phyloP scores from a whole-genome alignment of 1,284 basidiomycete species.

The Trichosporon ovoides region DNA sequence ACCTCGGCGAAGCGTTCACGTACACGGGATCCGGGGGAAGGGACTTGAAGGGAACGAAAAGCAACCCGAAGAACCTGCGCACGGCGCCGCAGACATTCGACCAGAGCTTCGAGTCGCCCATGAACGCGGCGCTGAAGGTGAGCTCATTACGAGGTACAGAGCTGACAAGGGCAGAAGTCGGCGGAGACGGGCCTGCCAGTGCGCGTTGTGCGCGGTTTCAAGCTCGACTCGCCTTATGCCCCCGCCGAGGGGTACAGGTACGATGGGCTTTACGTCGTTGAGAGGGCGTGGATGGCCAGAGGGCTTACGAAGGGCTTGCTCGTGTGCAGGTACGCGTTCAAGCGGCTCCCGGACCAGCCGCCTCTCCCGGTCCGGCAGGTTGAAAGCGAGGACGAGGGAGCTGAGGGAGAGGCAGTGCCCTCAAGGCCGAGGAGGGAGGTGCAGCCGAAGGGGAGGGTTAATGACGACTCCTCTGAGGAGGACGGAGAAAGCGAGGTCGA shows the following conservation, averaged over 20 bases:
- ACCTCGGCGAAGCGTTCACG: constrained; percentile 40
- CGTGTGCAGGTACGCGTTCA: constrained; percentile 41
- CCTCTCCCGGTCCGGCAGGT: constrained; percentile 17
- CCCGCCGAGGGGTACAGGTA: constrained; percentile 47
- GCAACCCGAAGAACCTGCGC: constrained; percentile 47
- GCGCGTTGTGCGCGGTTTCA: constrained; percentile 51
- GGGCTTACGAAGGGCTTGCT: constrained; percentile 36
- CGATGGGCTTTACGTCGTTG: constrained; percentile 48
- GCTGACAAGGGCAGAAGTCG: constrained; percentile 16
- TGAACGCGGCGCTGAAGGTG: constrained; percentile 45
- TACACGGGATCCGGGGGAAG: constrained; percentile 40
- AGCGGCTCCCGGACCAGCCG: constrained; percentile 31
- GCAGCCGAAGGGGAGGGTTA: background rate
- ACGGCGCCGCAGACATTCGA: constrained; percentile 49
- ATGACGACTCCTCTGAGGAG: background rate
- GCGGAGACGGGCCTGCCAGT: constrained; percentile 46
- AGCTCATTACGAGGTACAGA: background rate
- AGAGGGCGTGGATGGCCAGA: constrained; percentile 40
- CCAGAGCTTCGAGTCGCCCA: constrained; percentile 43
- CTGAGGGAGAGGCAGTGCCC: background rate
- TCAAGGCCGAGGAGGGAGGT: background rate
- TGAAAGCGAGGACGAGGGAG: constrained; percentile 5
- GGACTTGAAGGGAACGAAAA: constrained; percentile 44
- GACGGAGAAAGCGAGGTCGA: background rate
- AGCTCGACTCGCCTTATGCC: constrained; percentile 39